Evolutionary conservation across 2,329 filamentous ascomycete genomes (phyloP).

Genomic region (Colletotrichum magnum): DNA sequence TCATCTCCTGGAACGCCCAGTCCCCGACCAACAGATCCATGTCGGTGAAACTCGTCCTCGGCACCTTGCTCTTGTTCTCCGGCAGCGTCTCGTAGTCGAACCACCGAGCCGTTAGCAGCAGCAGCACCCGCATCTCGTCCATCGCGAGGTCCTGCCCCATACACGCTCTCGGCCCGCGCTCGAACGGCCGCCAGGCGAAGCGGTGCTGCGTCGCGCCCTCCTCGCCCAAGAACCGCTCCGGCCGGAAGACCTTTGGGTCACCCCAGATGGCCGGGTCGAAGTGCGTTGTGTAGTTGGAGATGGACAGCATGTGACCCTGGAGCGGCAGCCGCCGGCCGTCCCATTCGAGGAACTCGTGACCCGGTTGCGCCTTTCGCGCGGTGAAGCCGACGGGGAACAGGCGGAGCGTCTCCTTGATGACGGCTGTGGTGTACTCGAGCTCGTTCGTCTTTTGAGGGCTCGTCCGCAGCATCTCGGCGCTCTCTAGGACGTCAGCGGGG

Average conservation of each 20-base stretch:
- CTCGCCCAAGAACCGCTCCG: constrained; percentile 55
- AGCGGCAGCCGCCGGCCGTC: constrained; percentile 54
- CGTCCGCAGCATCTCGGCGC: constrained; percentile 53
- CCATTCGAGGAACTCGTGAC: constrained; percentile 52
- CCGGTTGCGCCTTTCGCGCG: constrained; percentile 49
- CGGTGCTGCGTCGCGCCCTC: constrained; percentile 33
- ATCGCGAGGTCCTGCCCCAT: constrained; percentile 53
- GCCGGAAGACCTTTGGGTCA: constrained; percentile 53
- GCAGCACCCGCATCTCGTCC: constrained; percentile 47
- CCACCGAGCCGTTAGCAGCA: constrained; percentile 41
- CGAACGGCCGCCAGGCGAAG: constrained; percentile 47
- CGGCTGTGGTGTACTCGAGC: constrained; percentile 65
- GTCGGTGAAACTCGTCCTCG: constrained; percentile 40
- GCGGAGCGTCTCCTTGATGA: constrained; percentile 68
- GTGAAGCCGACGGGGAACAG: constrained; percentile 63
- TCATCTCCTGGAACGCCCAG: constrained; percentile 38
- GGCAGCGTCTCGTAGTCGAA: constrained; percentile 45
- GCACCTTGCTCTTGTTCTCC: constrained; percentile 28
- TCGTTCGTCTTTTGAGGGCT: constrained; percentile 61
- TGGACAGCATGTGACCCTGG: constrained; percentile 46
- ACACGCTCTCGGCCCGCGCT: constrained; percentile 51
- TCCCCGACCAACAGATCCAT: constrained; percentile 45
- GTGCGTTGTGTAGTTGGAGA: constrained; percentile 46
- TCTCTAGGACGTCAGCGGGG: constrained; percentile 46
- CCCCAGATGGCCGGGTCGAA: constrained; percentile 52